These are phyloP conservation scores for Fallopia convolvulus DNA, from an alignment of 148 eudicot genomes.

Conservation along the genomic window DNA sequence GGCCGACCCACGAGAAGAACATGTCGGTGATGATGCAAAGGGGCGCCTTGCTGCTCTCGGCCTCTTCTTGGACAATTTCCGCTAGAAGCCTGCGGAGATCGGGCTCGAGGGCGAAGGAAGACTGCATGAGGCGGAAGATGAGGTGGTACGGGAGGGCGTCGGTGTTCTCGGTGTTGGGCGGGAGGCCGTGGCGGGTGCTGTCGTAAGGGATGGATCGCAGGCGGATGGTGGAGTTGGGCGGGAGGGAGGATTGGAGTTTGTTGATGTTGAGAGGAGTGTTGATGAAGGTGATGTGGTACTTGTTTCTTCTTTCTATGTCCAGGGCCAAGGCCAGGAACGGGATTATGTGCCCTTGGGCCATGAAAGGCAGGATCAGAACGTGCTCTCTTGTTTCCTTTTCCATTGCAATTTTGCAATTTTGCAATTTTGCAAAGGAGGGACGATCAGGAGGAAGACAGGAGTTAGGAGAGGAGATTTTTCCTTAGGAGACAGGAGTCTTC, in stretches of 20 bases:
- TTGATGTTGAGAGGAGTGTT: constrained; percentile 49
- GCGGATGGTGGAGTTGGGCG: constrained; percentile 24
- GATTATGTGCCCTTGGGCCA: constrained; percentile 62
- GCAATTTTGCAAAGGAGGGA: background rate
- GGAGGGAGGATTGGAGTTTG: constrained; percentile 26
- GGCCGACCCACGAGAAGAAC: constrained; percentile 47
- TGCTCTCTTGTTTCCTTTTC: constrained; percentile 17
- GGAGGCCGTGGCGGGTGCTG: constrained; percentile 39
- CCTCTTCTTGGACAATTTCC: constrained; percentile 12
- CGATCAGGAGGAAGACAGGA: too few species aligned
- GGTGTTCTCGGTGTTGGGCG: constrained; percentile 34
- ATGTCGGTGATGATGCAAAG: constrained; percentile 42
- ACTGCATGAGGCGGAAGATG: constrained; percentile 27
- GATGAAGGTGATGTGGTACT: constrained; percentile 32
- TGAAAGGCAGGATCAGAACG: constrained; percentile 52
- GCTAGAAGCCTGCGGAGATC: constrained; percentile 23
- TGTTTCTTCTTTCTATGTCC: constrained; percentile 20
- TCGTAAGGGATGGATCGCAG: constrained; percentile 36
- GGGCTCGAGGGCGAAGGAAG: constrained; percentile 27
- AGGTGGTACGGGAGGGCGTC: constrained; percentile 33
- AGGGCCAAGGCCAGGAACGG: constrained; percentile 50
- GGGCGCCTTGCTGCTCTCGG: constrained; percentile 16
- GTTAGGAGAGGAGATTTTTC: too few species aligned
- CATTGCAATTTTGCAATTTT: background rate
- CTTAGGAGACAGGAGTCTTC: background rate